Evolutionary conservation across 2,329 filamentous ascomycete genomes (phyloP), one percentile per base, ranked within the genome.

Genomic region (Volutella citrinella): DNA sequence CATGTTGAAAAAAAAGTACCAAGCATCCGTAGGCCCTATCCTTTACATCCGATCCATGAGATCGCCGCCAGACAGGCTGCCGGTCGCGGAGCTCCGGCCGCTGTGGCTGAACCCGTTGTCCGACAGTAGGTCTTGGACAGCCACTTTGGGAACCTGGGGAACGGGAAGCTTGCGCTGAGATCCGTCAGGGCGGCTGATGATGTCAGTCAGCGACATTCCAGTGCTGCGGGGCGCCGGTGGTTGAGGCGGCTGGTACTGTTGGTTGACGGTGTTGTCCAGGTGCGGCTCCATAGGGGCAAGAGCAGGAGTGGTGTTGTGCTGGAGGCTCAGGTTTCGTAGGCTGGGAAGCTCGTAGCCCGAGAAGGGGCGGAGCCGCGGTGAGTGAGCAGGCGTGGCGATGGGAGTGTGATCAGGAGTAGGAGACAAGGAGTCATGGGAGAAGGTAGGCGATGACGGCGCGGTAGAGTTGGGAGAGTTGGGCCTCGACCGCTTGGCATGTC

Each of bases 391-490:
- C 6, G 91, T 98, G 18, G 90, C 91, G 36, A 97, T 80, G n/a
- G 91, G 91, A n/a, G 93, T 97, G 69, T 96, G 90, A 56, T 97
- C 91, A 10, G 91, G 93, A 3, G 91, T 98, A 5, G 91, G 93
- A 9, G 91, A 97, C 28, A 91, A 76, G 10, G 91, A 96, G 63
- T 95, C 89, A 65, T 96, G 89, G 3, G 91, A 96, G 62, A 96
- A 95, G 5, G 90, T 96, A 17, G 91, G 91, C 19, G 91, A 97
- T 17, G 91, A 95, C 14, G 93, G 93, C 29, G 91, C 91, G 3
- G 91, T 97, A 8, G 90, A 96, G 65, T 94, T 88, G 33, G 91
- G 93, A 21, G 91, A 96, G 61, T 90, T 93, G 26, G 93, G 91
- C 51, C 91, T 74, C 40, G 91, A 97, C 45, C 89, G 82, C 73